A percentile compares a stretch with the other conserved stretches of the same genome.
Evolutionary conservation across 192 early-diverging fungal species (phyloP).

Genomic region (Linnemannia hyalina): DNA sequence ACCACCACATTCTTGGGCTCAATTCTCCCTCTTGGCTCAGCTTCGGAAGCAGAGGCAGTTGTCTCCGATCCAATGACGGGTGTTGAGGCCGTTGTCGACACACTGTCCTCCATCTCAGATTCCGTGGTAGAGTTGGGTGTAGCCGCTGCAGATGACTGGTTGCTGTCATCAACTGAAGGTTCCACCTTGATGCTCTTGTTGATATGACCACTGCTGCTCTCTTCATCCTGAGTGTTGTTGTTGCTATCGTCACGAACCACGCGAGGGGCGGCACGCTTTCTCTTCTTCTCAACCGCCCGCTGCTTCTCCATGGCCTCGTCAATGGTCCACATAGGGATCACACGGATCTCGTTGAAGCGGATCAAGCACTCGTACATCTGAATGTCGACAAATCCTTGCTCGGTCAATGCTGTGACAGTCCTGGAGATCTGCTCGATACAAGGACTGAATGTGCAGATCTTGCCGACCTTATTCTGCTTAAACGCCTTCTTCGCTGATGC

Average conservation of each 20-base stretch:
- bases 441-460: constrained; percentile 95
- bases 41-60: background rate
- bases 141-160: constrained; percentile 22
- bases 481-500: constrained; percentile 87
- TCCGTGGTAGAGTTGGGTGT: constrained; percentile 20
- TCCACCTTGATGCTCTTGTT: constrained; percentile 28
- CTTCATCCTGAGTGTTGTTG: constrained; percentile 22
- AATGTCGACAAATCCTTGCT: constrained; percentile 81
- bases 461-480: constrained; percentile 82
- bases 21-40: constrained; percentile 42
- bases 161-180: constrained; percentile 18
- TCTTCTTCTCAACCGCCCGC: constrained; percentile 57
- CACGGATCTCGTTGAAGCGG: constrained; percentile 81
- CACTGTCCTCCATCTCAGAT: constrained; percentile 23
- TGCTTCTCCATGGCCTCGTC: constrained; percentile 69
- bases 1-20: constrained; percentile 66
- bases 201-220: constrained; percentile 1
- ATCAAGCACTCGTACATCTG: constrained; percentile 94
- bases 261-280: constrained; percentile 49
- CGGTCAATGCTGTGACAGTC: constrained; percentile 81
- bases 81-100: background rate
- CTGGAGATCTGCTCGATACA: constrained; percentile 95
- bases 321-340: constrained; percentile 72
- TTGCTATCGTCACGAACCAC: constrained; percentile 11
- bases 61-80: constrained; percentile 24